Base-by-base conservation (phyloP, 306 rosid species). In the Prunus armeniaca region DNA sequence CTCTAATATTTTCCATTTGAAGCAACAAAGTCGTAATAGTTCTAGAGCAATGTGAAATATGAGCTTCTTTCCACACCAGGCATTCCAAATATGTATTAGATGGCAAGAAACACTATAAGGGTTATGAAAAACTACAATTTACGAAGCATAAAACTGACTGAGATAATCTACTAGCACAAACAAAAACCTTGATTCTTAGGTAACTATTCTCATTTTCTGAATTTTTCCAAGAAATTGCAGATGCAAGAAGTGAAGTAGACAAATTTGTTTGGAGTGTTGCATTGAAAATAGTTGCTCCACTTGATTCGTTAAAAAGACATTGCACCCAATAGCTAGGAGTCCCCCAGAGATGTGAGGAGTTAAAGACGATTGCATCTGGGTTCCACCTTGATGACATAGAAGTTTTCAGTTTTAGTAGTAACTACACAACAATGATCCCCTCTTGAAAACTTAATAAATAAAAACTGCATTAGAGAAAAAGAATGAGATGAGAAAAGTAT, bases 321-420 rank as follows among this genome's bases (percentile, higher is more conserved):
- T 91, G 98, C 84, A 94, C 84, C 97, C 97, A 94, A 68, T 92
- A 91, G 86, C 98, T 94, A 75, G 97, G 98, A 80, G 97, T 94
- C 84, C 91, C 98, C 49, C 89, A 94, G 65, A 22, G 56, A 67
- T 83, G 92, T 30, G 73, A 24, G 25, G 25, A 24, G 25, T 24
- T 24, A 24, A 24, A 24, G 25, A 24, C 25, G 1, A 24, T 24
- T 24, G 1, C 25, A 24, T 24, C 25, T 24, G 25, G 25, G 25
- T 24, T 24, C 1, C 25, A 24, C 25, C 25, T 24, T 24, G 25
- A 24, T 24, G 25, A 24, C 25, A 24, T 1, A 24, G 1, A 24
- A 24, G 25, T 24, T 24, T 24, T 24, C 25, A 24, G 25, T 24
- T 24, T 24, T 24, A 24, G 25, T 24, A 24, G 1, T 24, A 24